Evolutionary conservation across 1,284 basidiomycete species (phyloP), one percentile per base, ranked within the genome.

Genomic region (Schizophyllum amplum): DNA sequence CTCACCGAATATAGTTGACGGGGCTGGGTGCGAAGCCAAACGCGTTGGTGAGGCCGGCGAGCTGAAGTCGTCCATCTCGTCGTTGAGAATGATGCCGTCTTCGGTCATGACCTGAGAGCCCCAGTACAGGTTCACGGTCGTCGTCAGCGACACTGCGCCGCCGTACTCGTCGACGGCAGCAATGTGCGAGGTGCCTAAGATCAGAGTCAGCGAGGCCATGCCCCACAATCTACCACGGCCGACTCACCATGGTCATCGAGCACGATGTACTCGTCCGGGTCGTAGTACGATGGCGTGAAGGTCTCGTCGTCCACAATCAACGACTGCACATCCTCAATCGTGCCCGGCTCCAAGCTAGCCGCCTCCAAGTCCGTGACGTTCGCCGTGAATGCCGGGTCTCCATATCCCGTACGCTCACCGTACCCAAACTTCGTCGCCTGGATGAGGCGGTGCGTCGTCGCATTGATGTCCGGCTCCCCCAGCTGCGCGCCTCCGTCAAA

Each of bases 371-470:
- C 56, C 1, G 67, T 62, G 17, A 69, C 67, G 51, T 69, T 69
- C 15, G 58, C 15, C 1, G 67, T 69, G 55, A 64, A 69, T 4
- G 66, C 66, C 0, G 67, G 67, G 58, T 68, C 67, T 9, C 67
- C 67, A 47, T 60, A 62, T 51, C 52, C 54, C 24, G 61, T 65
- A 15, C 64, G 61, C 58, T 66, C 62, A 3, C 65, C 62, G 53
- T 62, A 70, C 56, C 64, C 64, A 68, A 73, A 77, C 59, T 74
- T 73, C 27, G 75, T 67, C 1, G 72, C 71, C 59, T 79, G 74
- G 20, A 78, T 67, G 42, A 79, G 66, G 46, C 71, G 63, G 61
- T 79, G 77, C 27, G 65, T 67, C n/a, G 65, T 66, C 15, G 60
- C 55, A 55, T 68, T 66, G 23, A 63, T 65, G 42, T 61, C 63